phyloP scores from a whole-genome alignment of 441 rosid species.

The Macaranga tanarius region DNA sequence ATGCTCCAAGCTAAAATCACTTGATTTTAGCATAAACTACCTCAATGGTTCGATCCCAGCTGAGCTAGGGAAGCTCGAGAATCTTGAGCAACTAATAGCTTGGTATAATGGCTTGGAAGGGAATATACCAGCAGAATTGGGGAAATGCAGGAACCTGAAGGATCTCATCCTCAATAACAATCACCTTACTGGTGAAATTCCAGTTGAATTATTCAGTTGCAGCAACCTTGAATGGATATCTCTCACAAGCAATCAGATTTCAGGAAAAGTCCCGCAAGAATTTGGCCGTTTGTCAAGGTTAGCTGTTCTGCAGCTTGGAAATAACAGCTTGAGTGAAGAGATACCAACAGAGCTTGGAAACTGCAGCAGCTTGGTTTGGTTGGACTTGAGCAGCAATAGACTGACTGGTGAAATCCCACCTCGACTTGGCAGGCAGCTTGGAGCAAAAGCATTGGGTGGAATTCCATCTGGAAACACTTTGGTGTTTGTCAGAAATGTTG shows the following conservation, averaged over 20 bases:
- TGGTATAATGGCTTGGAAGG: constrained; percentile 91
- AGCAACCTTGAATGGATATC: constrained; percentile 92
- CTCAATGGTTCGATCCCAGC: constrained; percentile 83
- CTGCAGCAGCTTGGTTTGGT: constrained; percentile 89
- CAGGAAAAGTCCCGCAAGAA: constrained; percentile 64
- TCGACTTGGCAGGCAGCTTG: constrained; percentile 83
- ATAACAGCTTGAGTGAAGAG: constrained; percentile 80
- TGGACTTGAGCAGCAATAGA: constrained; percentile 83
- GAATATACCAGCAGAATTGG: constrained; percentile 64
- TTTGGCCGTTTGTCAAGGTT: constrained; percentile 65
- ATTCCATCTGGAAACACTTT: constrained; percentile 78
- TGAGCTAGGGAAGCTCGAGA: constrained; percentile 66
- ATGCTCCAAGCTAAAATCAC: constrained; percentile 63
- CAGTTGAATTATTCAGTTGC: constrained; percentile 68
- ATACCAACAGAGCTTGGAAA: constrained; percentile 87
- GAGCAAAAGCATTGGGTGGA: constrained; percentile 74
- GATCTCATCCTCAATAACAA: constrained; percentile 86
- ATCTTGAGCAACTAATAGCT: constrained; percentile 86
- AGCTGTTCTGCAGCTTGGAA: constrained; percentile 88
- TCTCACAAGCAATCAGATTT: constrained; percentile 72
- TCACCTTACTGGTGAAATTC: constrained; percentile 71
- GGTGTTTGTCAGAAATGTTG: constrained; percentile 85
- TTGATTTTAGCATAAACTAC: constrained; percentile 84
- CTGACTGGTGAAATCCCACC: constrained; percentile 91
- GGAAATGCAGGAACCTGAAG: constrained; percentile 65